Evolutionary conservation across 179 eudicot species (phyloP).

Genomic region (Spinacia oleracea): DNA sequence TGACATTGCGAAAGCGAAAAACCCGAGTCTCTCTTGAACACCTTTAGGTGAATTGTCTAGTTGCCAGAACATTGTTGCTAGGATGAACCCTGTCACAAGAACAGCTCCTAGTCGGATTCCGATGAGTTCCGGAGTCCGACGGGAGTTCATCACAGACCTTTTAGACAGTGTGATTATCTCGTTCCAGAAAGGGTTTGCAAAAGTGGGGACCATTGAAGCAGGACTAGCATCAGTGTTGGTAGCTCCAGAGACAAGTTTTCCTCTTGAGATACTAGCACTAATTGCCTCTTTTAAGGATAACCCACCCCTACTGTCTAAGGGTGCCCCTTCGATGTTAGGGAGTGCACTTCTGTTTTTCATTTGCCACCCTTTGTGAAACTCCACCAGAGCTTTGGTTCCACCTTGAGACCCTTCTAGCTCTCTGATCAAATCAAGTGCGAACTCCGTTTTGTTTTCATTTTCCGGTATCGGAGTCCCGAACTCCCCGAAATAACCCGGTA

Average conservation of each 20-base stretch:
- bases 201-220: conserved; percentile 44
- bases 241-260: conserved; percentile 64
- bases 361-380: conserved; percentile 52
- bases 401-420: conserved; percentile 57
- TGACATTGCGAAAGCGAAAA: conserved; percentile 70
- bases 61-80: conserved; percentile 62
- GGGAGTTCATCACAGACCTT: conserved; percentile 51
- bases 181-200: conserved; percentile 56
- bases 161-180: conserved; percentile 45
- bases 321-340: conserved; percentile 32
- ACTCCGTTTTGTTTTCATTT: conserved; percentile 57
- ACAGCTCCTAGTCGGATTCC: conserved; percentile 57
- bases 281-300: conserved; percentile 61
- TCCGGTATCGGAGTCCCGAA: conserved; percentile 60
- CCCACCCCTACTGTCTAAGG: conserved; percentile 32
- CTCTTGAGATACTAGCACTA: conserved; percentile 59
- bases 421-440: conserved; percentile 53
- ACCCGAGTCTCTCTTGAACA: conserved; percentile 57
- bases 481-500: conserved; percentile 49
- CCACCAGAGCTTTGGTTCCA: conserved; percentile 47
- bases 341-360: conserved; percentile 9
- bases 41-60: conserved; percentile 65
- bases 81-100: conserved; percentile 54
- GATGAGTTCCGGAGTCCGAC: conserved; percentile 55
- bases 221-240: conserved; percentile 29